A percentile compares a stretch with the other conserved stretches of the same genome.
These are phyloP conservation scores for Fonsecaea monophora DNA, from an alignment of 2,329 filamentous ascomycete species.

Conservation along the genomic window DNA sequence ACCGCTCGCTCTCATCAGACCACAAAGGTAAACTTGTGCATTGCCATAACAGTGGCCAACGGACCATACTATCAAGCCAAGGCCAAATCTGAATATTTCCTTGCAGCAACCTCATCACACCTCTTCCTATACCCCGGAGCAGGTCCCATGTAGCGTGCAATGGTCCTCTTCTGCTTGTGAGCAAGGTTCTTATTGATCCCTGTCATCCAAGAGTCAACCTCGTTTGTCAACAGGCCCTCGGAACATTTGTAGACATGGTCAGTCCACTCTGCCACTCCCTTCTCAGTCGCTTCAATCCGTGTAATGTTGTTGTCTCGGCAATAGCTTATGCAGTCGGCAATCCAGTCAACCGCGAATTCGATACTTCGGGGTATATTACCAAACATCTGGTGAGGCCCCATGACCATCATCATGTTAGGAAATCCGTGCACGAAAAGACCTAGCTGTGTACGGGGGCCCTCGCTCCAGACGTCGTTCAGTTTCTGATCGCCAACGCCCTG, in stretches of 20 bases:
- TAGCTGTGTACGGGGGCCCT: conserved; percentile 5
- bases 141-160: conserved; percentile 57
- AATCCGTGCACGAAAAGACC: conserved; percentile 47
- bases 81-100: neutral
- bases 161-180: conserved; percentile 54
- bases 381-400: conserved; percentile 60
- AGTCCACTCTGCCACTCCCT: conserved; percentile 54
- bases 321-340: conserved; percentile 46
- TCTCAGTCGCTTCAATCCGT: conserved; percentile 49
- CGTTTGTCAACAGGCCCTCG: conserved; percentile 48
- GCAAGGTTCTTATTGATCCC: conserved; percentile 61
- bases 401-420: conserved; percentile 60
- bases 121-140: conserved; percentile 49
- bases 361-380: conserved; percentile 31
- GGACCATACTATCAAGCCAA: neutral
- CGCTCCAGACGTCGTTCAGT: conserved; percentile 44
- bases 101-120: conserved; percentile 1
- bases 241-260: conserved; percentile 58
- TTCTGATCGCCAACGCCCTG: conserved; percentile 45
- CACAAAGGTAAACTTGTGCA: neutral
- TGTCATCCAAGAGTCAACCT: conserved; percentile 62
- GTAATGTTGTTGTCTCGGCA: conserved; percentile 36
- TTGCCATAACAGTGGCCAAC: neutral
- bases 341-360: conserved; percentile 48
- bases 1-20: neutral